Base-by-base conservation (phyloP, 768 basidiomycete genomes). In the Porpolomopsis calyptriformis region DNA sequence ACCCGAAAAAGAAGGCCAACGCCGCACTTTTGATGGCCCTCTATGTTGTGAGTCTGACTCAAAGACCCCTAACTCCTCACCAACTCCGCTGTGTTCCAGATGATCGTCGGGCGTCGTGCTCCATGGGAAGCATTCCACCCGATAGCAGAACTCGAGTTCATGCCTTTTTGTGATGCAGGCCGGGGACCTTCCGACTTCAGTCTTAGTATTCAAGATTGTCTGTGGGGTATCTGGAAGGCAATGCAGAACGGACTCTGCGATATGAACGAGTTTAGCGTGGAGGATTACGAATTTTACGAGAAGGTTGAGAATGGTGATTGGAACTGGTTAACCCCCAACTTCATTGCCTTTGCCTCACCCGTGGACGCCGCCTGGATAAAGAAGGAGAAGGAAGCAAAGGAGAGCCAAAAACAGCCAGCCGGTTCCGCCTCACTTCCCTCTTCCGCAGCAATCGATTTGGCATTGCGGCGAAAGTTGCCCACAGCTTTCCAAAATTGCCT, bases 71-170 rank as follows among this genome's bases (percentile, higher is more conserved):
- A 11, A 20, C 37, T 36, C 54, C 19, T 46, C 34, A 39, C 29
- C 43, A 46, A 53, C 52, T 43, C 37, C 55, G 49, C 40, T 45
- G 42, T 45, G 40, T 46, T 26, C 45, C 57, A 96, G 92, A 83
- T 97, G 80, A 92, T 98, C 53, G 91, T 96, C 1, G 81, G 85
- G 62, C 74, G 85, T 45, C 82, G 82, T 48, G 76, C 85, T 16
- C 93, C 94, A 24, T 93, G 89, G 82, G 88, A 93, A 63, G 91
- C 92, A 2, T 93, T 97, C 60, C 82, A 89, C 53, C 93, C 94
- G 2, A 82, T 98, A 44, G 87, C 91, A 25, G 82, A 90, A 57
- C 60, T 92, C 29, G 89, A 94, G 64, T 90, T 93, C 59, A 87
- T 90, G 81, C 84, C 89, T 12, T 98, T 98, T 60, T 76, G 96